These are phyloP conservation scores for Dinochytrium kinnereticum DNA, from an alignment of 371 early-diverging fungal genomes.

Conservation along the genomic window DNA sequence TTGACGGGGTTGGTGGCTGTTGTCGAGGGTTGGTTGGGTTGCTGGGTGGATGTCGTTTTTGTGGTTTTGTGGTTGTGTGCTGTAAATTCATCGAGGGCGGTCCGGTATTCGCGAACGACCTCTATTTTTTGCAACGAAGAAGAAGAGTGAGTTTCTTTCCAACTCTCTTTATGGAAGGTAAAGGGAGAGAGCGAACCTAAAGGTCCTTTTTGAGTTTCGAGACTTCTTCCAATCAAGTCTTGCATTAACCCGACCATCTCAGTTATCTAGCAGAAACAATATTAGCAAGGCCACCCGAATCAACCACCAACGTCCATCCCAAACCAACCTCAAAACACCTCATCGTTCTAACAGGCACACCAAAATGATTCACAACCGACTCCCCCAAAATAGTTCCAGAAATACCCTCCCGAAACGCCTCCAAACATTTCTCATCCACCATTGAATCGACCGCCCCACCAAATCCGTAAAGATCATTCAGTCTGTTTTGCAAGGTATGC, in stretches of 20 bases:
- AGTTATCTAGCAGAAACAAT: background rate
- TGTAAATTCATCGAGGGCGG: background rate
- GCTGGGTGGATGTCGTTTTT: too few relatives aligned
- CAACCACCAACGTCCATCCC: background rate
- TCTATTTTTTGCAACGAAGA: too few relatives aligned
- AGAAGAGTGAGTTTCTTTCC: background rate
- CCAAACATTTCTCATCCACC: background rate
- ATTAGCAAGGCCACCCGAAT: background rate
- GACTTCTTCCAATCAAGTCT: background rate
- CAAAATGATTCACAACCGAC: slow-evolving; percentile 4
- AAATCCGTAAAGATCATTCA: background rate
- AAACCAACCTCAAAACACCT: slow-evolving; percentile 13
- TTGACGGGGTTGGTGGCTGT: background rate
- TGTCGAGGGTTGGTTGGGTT: too few relatives aligned
- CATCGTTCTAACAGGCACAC: slow-evolving; percentile 11
- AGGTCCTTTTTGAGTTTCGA: background rate
- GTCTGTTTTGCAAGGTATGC: background rate
- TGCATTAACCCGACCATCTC: slow-evolving; percentile 9
- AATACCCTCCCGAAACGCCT: background rate
- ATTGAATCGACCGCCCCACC: background rate
- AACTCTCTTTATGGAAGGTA: background rate
- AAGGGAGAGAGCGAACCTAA: background rate
- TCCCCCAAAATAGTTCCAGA: background rate
- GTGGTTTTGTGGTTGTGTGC: background rate
- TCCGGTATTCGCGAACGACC: slow-evolving; percentile 3